Conservation (phyloP, 371 early-diverging fungal genomes). For the Quaeritorhiza haematococci region DNA sequence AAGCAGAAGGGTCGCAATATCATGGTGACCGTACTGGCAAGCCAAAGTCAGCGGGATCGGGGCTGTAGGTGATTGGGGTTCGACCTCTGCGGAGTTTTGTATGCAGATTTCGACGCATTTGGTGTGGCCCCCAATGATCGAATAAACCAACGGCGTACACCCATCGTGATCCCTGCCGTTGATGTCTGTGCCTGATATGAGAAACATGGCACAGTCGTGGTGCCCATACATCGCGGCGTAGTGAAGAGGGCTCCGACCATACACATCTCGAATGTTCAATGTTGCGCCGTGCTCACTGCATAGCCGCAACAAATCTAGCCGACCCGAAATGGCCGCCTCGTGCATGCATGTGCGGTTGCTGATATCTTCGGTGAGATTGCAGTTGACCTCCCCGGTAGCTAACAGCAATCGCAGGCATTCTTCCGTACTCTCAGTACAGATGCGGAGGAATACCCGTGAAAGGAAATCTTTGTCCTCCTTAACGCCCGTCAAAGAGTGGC, state of each 20-base stretch:
- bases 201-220: conserved; percentile 58
- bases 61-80: conserved; percentile 51
- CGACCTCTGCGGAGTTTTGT: conserved; percentile 58
- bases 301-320: conserved; percentile 52
- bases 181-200: conserved; percentile 60
- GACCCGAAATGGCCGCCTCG: conserved; percentile 78
- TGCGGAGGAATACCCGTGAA: conserved; percentile 78
- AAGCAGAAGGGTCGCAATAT: conserved; percentile 75
- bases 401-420: conserved; percentile 58
- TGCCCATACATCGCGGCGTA: conserved; percentile 90
- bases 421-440: conserved; percentile 62
- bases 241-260: conserved; percentile 84
- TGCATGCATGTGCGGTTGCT: conserved; percentile 84
- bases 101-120: conserved; percentile 69
- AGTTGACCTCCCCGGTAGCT: conserved; percentile 58
- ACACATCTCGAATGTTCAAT: conserved; percentile 71
- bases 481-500: conserved; percentile 20
- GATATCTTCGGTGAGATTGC: conserved; percentile 83
- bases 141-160: conserved; percentile 76
- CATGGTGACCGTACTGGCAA: conserved; percentile 83
- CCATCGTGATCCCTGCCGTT: conserved; percentile 83
- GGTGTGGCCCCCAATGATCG: conserved; percentile 76
- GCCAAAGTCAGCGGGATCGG: conserved; percentile 74
- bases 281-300: conserved; percentile 57
- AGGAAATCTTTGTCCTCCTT: conserved; percentile 47